Base-by-base conservation (phyloP, 352 stramenopile species). In the Pythium diclinum region DNA sequence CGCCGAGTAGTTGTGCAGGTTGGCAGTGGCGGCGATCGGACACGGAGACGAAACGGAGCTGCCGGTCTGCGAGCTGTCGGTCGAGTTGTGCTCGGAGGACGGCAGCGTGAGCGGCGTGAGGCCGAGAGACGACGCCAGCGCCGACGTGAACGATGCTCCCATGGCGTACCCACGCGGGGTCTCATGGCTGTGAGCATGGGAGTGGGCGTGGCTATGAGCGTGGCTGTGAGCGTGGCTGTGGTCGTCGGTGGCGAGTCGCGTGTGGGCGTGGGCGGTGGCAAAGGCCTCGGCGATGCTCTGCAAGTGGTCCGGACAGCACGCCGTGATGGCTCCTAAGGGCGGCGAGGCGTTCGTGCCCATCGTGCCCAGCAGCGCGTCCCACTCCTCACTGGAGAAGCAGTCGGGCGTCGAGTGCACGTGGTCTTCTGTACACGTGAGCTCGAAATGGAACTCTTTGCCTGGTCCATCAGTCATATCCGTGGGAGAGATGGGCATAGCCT, bases 371-470 rank as follows among this genome's bases (percentile, higher is more conserved):
- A 72, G 34, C 14, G 65, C 76, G 51, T 89, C 81, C 69, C 81
- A 68, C 38, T 77, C 75, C 17, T 78, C 71, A 0, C 40, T 59
- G 9, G 56, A 60, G 30, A 90, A 81, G 58, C 79, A 88, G 32
- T 79, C 74, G 0, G 81, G 81, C 34, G 77, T 71, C 1, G 71
- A 85, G 60, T 88, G 77, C 7, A 81, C 71, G 64, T 88, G 79
- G 56, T 88, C 77, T 25, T 86, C 72, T 0, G 77, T 77, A 48
- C 81, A 90, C 53, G 71, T 84, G 28, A 87, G 63, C 48, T 88
- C 75, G 34, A 83, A 86, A 5, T 76, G 71, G 28, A 71, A 65
- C 13, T 67, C 59, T 16, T 67, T 67, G 17, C 59, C 59, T 6
- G 65, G 59, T 8, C 65, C 59, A 17, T 64, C 48, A 1, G 47